Conservation (phyloP, 2,329 filamentous ascomycete genomes). For the Colletotrichum spaethianum region DNA sequence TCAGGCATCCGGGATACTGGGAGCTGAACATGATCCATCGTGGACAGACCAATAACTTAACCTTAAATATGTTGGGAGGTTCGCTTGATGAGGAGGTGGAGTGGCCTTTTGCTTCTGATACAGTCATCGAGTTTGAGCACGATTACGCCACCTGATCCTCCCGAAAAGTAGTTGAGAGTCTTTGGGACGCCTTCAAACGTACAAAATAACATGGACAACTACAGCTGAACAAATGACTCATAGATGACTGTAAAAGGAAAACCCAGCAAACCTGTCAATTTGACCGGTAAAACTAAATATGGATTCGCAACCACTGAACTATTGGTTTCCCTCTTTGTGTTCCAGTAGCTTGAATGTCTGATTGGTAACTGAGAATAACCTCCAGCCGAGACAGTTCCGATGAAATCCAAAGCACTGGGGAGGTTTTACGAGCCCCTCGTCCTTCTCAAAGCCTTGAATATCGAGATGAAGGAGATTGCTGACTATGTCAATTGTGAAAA, state of each 20-base stretch:
- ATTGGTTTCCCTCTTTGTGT: not conserved
- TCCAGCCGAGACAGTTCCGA: not conserved
- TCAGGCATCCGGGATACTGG: not conserved
- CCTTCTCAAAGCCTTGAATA: constrained; percentile 24
- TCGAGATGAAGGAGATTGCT: not conserved
- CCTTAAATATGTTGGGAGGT: not conserved
- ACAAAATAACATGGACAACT: not conserved
- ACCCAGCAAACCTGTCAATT: no score
- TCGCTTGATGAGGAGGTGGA: not conserved
- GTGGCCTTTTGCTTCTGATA: not conserved
- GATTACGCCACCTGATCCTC: not conserved
- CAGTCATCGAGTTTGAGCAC: not conserved
- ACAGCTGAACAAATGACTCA: not conserved
- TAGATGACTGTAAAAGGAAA: no score
- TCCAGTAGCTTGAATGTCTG: not conserved
- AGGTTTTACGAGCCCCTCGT: constrained; percentile 25
- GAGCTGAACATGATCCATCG: not conserved
- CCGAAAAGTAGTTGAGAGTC: not conserved
- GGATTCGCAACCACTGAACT: not conserved
- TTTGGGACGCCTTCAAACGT: no score
- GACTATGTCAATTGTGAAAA: not conserved
- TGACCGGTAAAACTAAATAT: not conserved
- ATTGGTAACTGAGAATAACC: not conserved
- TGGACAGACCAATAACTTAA: not conserved
- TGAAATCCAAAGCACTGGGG: not conserved